Conservation (phyloP, 306 rosid genomes). For the Castanea mollissima region DNA sequence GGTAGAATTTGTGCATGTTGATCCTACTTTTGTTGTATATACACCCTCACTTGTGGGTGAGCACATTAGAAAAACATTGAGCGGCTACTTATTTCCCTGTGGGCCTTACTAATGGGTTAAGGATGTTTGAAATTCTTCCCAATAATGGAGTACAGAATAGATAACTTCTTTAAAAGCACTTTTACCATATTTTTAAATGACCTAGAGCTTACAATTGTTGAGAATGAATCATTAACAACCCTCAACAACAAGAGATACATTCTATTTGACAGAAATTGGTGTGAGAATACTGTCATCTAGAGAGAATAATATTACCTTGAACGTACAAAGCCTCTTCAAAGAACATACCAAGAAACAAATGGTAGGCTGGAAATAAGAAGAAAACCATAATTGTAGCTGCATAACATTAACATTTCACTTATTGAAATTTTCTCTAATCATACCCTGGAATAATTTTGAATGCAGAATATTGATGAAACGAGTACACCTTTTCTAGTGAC, state of each 20-base stretch:
- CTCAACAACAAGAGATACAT: not conserved
- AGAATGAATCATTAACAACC: not conserved
- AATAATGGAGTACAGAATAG: not conserved
- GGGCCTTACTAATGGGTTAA: not conserved
- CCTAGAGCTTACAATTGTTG: not conserved
- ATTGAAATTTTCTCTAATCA: not conserved
- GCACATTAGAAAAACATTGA: not conserved
- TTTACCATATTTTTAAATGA: not conserved
- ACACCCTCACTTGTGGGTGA: not conserved
- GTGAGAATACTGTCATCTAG: not conserved
- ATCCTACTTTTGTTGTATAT: not conserved
- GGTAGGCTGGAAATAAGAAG: not conserved
- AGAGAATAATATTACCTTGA: not conserved
- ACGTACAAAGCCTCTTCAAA: not conserved
- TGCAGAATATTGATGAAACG: slow-evolving; percentile 73
- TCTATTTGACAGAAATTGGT: not conserved
- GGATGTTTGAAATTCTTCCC: not conserved
- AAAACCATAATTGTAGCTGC: not conserved
- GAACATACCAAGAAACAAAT: not conserved
- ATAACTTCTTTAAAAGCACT: not conserved
- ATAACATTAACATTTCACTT: not conserved
- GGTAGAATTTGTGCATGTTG: not conserved
- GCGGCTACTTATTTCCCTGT: not conserved
- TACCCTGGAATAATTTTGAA: slow-evolving; percentile 9
- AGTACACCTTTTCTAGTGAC: slow-evolving; percentile 74